A percentile compares a stretch with the other conserved stretches of the same genome.
phyloP scores from a whole-genome alignment of 176 grass and related monocot species.

The Alopecurus myosuroides region DNA sequence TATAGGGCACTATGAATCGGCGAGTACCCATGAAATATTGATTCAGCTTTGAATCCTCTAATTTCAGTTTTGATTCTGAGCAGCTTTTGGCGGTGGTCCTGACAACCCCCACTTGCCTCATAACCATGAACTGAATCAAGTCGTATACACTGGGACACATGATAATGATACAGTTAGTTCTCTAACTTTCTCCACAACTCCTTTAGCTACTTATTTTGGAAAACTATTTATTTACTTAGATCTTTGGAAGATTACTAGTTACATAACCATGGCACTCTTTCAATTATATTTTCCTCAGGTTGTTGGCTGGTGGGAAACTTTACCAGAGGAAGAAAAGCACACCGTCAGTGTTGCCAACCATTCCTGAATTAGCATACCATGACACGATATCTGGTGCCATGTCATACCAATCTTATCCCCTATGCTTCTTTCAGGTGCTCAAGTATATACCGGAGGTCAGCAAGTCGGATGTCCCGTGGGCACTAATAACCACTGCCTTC shows the following conservation, averaged over 20 bases:
- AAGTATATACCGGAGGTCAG: constrained; percentile 51
- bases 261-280: background rate
- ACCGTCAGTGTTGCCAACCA: constrained; percentile 40
- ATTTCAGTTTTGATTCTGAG: background rate
- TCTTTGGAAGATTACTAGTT: background rate
- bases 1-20: background rate
- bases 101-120: constrained; percentile 86
- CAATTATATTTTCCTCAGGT: constrained; percentile 34
- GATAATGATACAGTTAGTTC: constrained; percentile 88
- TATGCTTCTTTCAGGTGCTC: constrained; percentile 46
- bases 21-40: background rate
- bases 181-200: background rate
- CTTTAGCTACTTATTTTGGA: background rate
- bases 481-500: constrained; percentile 50
- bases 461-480: constrained; percentile 55
- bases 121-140: constrained; percentile 95
- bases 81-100: constrained; percentile 80
- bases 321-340: constrained; percentile 64
- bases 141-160: constrained; percentile 97
- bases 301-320: constrained; percentile 76
- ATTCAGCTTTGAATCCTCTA: background rate
- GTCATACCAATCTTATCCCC: background rate
- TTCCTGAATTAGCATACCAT: background rate
- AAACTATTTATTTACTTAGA: background rate
- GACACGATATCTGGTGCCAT: background rate